Evolutionary conservation across 179 eudicot species (phyloP), one percentile per base, ranked within the genome.

Genomic region (Silene vulgaris): DNA sequence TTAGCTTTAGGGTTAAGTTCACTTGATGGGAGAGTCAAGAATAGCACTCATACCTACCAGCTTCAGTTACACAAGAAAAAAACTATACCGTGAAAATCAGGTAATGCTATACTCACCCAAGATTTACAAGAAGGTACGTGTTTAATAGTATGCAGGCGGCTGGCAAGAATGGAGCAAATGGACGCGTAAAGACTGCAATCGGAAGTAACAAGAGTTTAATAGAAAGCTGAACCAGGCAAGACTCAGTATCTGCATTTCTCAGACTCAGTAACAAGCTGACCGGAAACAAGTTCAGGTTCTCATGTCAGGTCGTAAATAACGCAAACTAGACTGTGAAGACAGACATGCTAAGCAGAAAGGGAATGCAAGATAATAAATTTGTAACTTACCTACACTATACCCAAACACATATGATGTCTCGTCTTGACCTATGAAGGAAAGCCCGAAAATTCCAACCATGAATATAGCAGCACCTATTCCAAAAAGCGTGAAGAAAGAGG

Each of bases 161-260:
- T 8, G 96, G 96, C 76, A 90, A 75, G 66, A 82, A 80, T 62
- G 96, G 96, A 73, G 89, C 91, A 81, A 83, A 82, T 5, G 92
- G 96, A 65, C 96, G 89, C 50, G 66, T 75, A 82, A 90, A 90
- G 69, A 92, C 92, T 90, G 88, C 62, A 76, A 61, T 63, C 61
- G 69, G 8, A 76, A 19, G 40, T 35, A 67, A 40, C 30, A 67
- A 23, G 56, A 72, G 57, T 29, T 61, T 54, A 50, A 32, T 3
- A 30, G 32, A 30, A 3, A 2, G 4, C 32, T 48, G 11, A 16
- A 7, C 5, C 16, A 17, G 52, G 8, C 37, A 35, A 28, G 12
- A 17, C 20, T 14, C 48, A 21, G 16, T 59, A 65, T 68, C 9
- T 37, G n/a, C 74, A 66, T 61, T 26, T 29, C 16, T 11, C 40